phyloP scores from a whole-genome alignment of 2,329 filamentous ascomycete species.

The Cytospora piceicola region DNA sequence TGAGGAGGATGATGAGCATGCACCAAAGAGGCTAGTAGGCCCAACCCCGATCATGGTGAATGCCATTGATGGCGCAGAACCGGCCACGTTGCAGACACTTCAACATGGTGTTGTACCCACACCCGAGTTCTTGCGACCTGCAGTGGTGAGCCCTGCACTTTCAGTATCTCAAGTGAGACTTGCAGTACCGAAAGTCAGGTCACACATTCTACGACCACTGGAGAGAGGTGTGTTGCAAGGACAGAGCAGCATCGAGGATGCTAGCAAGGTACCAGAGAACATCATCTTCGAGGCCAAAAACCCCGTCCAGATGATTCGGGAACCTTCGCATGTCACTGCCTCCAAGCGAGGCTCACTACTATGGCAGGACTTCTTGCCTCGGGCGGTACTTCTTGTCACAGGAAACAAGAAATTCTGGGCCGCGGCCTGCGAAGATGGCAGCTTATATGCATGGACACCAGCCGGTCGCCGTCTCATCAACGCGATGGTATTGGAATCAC shows the following conservation, averaged over 20 bases:
- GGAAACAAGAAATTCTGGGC: slow-evolving; percentile 92
- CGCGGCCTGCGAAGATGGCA: slow-evolving; percentile 90
- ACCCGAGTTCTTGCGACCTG: slow-evolving; percentile 85
- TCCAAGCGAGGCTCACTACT: slow-evolving; percentile 78
- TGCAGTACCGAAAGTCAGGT: slow-evolving; percentile 84
- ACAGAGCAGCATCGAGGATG: slow-evolving; percentile 61
- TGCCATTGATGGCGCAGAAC: slow-evolving; percentile 75
- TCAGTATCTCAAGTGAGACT: slow-evolving; percentile 82
- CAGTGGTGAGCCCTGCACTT: slow-evolving; percentile 81
- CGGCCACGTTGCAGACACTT: slow-evolving; percentile 66
- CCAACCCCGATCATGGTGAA: slow-evolving; percentile 77
- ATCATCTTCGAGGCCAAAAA: slow-evolving; percentile 89
- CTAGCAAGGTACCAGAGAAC: slow-evolving; percentile 67
- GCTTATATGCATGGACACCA: slow-evolving; percentile 87
- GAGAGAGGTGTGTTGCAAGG: slow-evolving; percentile 65
- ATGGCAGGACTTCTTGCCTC: slow-evolving; percentile 93
- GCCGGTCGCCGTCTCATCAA: slow-evolving; percentile 85
- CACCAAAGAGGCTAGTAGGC: slow-evolving; percentile 59
- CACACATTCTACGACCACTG: slow-evolving; percentile 79
- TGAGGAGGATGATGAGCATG: slow-evolving; percentile 71
- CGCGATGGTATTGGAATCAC: slow-evolving; percentile 83
- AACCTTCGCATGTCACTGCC: slow-evolving; percentile 83
- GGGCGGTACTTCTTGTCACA: slow-evolving; percentile 84
- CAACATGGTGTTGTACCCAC: slow-evolving; percentile 66
- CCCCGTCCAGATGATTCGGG: slow-evolving; percentile 67